Conservation (phyloP, 179 eudicot species). For the Dionaea muscipula region DNA sequence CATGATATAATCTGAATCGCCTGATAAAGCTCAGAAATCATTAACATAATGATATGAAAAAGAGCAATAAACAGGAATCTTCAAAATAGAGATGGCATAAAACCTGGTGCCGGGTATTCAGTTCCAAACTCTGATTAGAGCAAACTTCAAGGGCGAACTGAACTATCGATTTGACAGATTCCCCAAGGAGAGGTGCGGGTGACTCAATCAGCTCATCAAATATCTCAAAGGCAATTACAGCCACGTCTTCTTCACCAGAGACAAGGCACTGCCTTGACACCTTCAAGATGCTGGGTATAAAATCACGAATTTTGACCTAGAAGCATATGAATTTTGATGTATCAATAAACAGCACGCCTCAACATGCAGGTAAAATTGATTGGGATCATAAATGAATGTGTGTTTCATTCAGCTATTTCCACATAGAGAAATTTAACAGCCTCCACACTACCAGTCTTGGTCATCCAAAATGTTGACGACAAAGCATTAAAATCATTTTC, state of each 20-base stretch:
- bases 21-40: no score
- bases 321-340: conserved; percentile 5
- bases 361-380: no score
- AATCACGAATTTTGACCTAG: conserved; percentile 82
- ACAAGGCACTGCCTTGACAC: conserved; percentile 92
- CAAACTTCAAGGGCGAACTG: conserved; percentile 97
- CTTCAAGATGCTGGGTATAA: conserved; percentile 87
- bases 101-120: conserved; percentile 86
- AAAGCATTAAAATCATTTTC: no score
- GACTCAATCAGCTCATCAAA: conserved; percentile 98
- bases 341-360: no score
- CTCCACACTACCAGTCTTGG: no score
- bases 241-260: conserved; percentile 88
- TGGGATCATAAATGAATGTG: no score
- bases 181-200: conserved; percentile 97
- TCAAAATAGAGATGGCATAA: neutral
- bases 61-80: no score
- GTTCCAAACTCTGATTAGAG: conserved; percentile 64
- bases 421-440: no score
- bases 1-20: conserved; percentile 94
- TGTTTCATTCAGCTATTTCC: no score
- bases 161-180: conserved; percentile 85
- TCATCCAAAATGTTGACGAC: no score
- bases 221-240: conserved; percentile 91
- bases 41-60: no score